Evolutionary conservation across 139 green algal species (phyloP), one percentile per base, ranked within the genome.

Genomic region (Edaphochlamys debaryana): DNA sequence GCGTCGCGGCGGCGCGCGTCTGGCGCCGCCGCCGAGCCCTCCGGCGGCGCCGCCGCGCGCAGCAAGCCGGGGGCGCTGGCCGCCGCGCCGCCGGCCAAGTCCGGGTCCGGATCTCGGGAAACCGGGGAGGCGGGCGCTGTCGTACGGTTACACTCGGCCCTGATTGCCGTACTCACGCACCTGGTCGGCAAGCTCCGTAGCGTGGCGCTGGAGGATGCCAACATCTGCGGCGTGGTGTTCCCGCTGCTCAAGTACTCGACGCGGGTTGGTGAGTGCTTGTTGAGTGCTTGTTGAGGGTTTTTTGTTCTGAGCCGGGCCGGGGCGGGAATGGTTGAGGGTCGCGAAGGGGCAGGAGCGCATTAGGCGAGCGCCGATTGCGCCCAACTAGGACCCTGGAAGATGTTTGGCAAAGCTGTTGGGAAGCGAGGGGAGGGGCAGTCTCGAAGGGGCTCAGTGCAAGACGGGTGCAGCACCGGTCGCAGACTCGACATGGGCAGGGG

Each of bases 81-180:
- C 40, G 32, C 50, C 19, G 72, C 76, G 1, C 29, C 41, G 37
- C 62, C 45, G 11, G 9, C 45, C 45, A 54, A 54, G 45, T n/a
- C n/a, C n/a, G n/a, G n/a, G n/a, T n/a, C n/a, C n/a, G n/a, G n/a
- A n/a, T n/a, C n/a, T n/a, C n/a, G n/a, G n/a, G 45, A 54, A 13
- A 13, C 45, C 11, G 45, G 45, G 7, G 86, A 91, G 67, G 74
- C 87, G 0, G 92, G 94, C 38, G 85, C 90, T 7, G 70, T 92
- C 32, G 87, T 92, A 17, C 88, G 93, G 32, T 87, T 96, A 67
- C 93, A 96, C 81, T 86, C 58, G 19, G 87, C 91, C 13, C 80
- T 96, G 34, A 93, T 97, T 22, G 92, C 91, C 8, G 92, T 95
- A 60, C 79, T 95, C 19, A 94, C 90, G 2, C 93, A 96, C 82